phyloP scores from a whole-genome alignment of 2,329 filamentous ascomycete species.

The Neofusicoccum sp. region DNA sequence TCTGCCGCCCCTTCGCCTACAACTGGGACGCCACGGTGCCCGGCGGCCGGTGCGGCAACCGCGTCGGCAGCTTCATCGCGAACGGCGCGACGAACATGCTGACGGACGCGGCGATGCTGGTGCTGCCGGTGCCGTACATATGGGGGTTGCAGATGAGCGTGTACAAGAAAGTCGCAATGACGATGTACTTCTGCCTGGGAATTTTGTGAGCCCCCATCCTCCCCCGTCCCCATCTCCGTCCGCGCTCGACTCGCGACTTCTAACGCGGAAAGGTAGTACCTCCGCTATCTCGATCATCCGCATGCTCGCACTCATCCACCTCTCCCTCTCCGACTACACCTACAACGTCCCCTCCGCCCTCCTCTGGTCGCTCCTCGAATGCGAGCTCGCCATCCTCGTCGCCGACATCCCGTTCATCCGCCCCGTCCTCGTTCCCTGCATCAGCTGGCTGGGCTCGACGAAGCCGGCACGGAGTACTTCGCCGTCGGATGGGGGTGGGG shows the following conservation, averaged over 20 bases:
- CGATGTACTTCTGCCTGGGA: constrained; percentile 6
- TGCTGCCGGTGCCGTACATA: background rate
- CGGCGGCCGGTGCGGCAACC: constrained; percentile 33
- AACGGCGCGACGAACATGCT: background rate
- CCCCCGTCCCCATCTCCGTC: too few relatives aligned
- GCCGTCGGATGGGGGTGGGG: too few relatives aligned
- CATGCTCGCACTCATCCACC: background rate
- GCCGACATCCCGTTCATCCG: too few relatives aligned
- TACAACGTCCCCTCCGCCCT: too few relatives aligned
- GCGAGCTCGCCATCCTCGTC: too few relatives aligned
- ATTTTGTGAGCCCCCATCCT: constrained; percentile 10
- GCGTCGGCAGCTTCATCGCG: constrained; percentile 18
- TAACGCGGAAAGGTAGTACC: background rate
- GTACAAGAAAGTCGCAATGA: constrained; percentile 17
- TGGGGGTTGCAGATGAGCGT: background rate
- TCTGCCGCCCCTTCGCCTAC: constrained; percentile 38
- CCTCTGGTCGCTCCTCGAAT: too few relatives aligned
- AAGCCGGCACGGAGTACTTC: too few relatives aligned
- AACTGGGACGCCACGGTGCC: constrained; percentile 37
- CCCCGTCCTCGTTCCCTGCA: too few relatives aligned
- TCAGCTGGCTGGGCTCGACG: too few relatives aligned
- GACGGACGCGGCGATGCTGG: background rate
- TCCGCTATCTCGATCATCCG: background rate
- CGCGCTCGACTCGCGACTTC: background rate
- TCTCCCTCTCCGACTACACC: background rate